Evolutionary conservation across 352 stramenopile species (phyloP).

Genomic region (Pythium insidiosum): DNA sequence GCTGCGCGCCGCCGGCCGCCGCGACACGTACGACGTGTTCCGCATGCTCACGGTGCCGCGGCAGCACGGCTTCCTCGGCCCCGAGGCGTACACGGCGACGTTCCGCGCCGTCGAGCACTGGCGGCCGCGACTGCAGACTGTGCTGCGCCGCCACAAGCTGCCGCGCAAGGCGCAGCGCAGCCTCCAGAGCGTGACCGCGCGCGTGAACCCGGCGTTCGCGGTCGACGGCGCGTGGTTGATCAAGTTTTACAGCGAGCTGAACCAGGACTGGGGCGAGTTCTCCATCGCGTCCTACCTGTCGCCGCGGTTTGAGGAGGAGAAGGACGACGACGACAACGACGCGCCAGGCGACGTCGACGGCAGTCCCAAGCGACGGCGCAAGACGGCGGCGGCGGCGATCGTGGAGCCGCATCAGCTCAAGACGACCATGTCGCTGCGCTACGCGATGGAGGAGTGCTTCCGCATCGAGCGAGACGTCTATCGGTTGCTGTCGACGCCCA

Average conservation of each 20-base stretch:
- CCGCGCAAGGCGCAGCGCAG: conserved; percentile 12
- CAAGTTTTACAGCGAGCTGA: conserved; percentile 84
- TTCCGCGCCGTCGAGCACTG: conserved; percentile 56
- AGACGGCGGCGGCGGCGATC: conserved; percentile 33
- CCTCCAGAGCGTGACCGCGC: conserved; percentile 58
- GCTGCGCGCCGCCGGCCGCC: conserved; percentile 24
- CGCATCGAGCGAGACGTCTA: conserved; percentile 56
- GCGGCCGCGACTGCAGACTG: conserved; percentile 41
- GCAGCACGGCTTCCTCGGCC: conserved; percentile 44
- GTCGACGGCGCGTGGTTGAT: conserved; percentile 49
- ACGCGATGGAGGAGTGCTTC: conserved; percentile 72
- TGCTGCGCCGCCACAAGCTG: conserved; percentile 45
- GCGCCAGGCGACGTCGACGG: not conserved
- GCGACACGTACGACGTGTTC: conserved; percentile 62
- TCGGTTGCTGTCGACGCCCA: not conserved
- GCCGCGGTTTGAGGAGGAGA: conserved; percentile 27
- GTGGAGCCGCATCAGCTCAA: conserved; percentile 48
- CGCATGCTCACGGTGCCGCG: conserved; percentile 50
- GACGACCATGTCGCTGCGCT: conserved; percentile 42
- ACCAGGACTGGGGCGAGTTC: conserved; percentile 76
- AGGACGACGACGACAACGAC: conserved; percentile 2
- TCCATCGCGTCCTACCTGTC: conserved; percentile 60
- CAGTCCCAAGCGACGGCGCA: conserved; percentile 4
- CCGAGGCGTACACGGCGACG: conserved; percentile 50
- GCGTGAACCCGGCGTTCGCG: conserved; percentile 72